phyloP scores from a whole-genome alignment of 2,329 filamentous ascomycete genomes.

The Sclerotinia borealis region DNA sequence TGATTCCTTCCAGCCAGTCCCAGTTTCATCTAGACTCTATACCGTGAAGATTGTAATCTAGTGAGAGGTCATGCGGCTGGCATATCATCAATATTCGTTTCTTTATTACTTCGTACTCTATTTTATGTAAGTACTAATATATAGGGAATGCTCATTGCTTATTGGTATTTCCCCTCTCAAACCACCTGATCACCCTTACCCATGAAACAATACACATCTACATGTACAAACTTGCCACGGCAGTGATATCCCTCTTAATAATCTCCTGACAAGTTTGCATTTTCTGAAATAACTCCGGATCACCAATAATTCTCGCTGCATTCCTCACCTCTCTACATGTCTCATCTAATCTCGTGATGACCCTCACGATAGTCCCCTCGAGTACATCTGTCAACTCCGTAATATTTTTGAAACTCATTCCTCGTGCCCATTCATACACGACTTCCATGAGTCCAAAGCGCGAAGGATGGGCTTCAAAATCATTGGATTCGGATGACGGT shows the following conservation, averaged over 20 bases:
- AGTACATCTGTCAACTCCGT: slow-evolving; percentile 93
- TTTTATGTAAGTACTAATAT: not conserved
- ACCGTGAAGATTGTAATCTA: not conserved
- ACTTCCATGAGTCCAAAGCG: slow-evolving; percentile 95
- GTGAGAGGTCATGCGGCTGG: not conserved
- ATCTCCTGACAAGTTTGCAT: slow-evolving; percentile 97
- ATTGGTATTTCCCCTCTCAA: not conserved
- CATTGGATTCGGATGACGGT: slow-evolving; percentile 81
- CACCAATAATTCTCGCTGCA: slow-evolving; percentile 88
- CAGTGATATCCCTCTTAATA: slow-evolving; percentile 94
- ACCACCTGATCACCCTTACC: not conserved
- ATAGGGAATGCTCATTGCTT: not conserved
- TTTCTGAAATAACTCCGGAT: slow-evolving; percentile 88
- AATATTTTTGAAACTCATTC: slow-evolving; percentile 98
- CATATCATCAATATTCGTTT: not conserved
- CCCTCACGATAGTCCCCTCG: slow-evolving; percentile 93
- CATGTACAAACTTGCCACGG: slow-evolving; percentile 84
- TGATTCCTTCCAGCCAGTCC: not conserved
- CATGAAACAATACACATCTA: slow-evolving; percentile 36
- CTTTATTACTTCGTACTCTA: not conserved
- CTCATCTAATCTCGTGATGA: slow-evolving; percentile 90
- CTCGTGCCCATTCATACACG: slow-evolving; percentile 95
- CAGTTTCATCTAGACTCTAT: not conserved
- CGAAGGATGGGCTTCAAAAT: slow-evolving; percentile 72
- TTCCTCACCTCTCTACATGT: slow-evolving; percentile 97